Conservation (phyloP, 495 filamentous ascomycete species). For the Aspergillus sclerotioniger region DNA sequence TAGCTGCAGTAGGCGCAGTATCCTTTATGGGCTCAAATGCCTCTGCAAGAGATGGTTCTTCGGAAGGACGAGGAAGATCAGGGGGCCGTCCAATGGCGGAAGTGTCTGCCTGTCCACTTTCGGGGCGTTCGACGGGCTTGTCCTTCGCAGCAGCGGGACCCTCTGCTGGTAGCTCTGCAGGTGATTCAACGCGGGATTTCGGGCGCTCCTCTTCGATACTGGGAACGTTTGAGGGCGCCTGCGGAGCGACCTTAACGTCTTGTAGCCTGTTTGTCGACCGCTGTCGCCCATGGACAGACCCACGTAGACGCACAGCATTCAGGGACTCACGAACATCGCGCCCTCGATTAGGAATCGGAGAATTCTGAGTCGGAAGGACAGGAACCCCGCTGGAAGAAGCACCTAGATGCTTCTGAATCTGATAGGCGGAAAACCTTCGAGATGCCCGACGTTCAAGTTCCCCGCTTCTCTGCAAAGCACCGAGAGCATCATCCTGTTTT, state of each 20-base stretch:
- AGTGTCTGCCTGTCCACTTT: conserved; percentile 23
- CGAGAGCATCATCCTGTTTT: conserved; percentile 85
- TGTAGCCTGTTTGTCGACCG: conserved; percentile 51
- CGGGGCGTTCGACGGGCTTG: conserved; percentile 51
- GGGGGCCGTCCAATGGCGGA: conserved; percentile 22
- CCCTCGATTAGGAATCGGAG: conserved; percentile 84
- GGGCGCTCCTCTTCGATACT: conserved; percentile 53
- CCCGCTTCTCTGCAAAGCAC: conserved; percentile 84
- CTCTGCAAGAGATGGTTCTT: conserved; percentile 34
- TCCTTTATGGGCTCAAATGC: conserved; percentile 52
- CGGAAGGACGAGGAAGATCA: conserved; percentile 36
- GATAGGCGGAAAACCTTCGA: conserved; percentile 88
- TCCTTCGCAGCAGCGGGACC: conserved; percentile 53
- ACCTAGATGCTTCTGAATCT: conserved; percentile 90
- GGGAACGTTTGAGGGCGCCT: conserved; percentile 59
- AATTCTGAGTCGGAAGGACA: conserved; percentile 80
- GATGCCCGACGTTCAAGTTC: conserved; percentile 93
- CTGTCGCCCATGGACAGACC: conserved; percentile 65
- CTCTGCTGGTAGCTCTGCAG: conserved; percentile 35
- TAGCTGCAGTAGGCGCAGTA: conserved; percentile 28
- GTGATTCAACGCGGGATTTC: conserved; percentile 27
- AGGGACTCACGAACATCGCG: conserved; percentile 87
- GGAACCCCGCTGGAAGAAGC: conserved; percentile 77
- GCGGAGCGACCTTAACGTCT: conserved; percentile 55
- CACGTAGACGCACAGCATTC: conserved; percentile 82